Base-by-base conservation (phyloP, 371 early-diverging fungal species). In the Actinomortierella wolfii region DNA sequence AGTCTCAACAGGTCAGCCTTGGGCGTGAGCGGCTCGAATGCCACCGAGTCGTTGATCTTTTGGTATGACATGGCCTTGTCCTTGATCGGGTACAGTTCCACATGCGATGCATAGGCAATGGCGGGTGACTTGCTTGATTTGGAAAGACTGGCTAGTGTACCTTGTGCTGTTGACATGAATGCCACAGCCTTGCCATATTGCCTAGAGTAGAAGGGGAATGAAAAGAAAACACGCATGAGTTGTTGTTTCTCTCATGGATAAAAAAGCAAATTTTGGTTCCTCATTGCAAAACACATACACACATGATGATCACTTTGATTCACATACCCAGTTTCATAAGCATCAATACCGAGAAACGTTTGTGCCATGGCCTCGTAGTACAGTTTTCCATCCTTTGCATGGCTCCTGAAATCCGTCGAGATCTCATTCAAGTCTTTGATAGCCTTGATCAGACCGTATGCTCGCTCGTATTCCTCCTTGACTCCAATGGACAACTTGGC, bases 401-500 rank as follows among this genome's bases (percentile, higher is more conserved):
- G 86, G 40, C 79, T 79, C 58, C 82, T 78, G 26, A 86, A 67
- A 40, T 88, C 86, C 2, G 76, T 64, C 24, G 84, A 78, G 14
- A 88, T 82, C 54, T 85, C 85, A 41, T 82, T 79, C 24, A 80
- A 61, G 40, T 80, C 82, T 26, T 69, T 81, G 26, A 86, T 79
- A 18, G 86, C 83, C 13, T 84, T 81, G 11, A 88, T 76, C 41
- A 88, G 65, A 0, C 88, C 86, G 56, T 81, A 78, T 0, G 88
- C 86, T 59, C 81, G 81, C 52, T 88, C 86, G 59, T 88, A 88
- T 44, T 86, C 81, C 15, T 79, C 83, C 42, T 83, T 83, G 26
- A 88, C 82, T 0, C 86, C 86, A 52, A 88, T 83, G 21, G 82
- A 82, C 15, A 88, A 61, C 26, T 88, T 88, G 1, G 86, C 88